Percentiles rank a stretch among this genome's conserved stretches.
phyloP scores from a whole-genome alignment of 371 early-diverging fungal genomes.

The Thermomucor indicae-seudaticae region DNA sequence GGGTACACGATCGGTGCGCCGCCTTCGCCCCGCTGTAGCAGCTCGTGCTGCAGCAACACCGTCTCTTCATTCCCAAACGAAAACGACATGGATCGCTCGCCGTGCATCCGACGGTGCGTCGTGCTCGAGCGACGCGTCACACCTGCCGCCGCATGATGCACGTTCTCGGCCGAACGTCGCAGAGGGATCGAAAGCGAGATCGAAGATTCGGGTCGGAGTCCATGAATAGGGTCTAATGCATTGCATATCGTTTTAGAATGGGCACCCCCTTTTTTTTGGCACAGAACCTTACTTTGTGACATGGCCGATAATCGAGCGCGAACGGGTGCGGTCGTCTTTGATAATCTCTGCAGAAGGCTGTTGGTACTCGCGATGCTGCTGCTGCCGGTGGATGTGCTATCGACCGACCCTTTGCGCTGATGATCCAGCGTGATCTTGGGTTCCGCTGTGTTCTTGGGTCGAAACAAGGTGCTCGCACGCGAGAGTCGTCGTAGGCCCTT shows the following conservation, averaged over 20 bases:
- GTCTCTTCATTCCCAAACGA: slow-evolving; percentile 8
- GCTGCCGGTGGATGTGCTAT: slow-evolving; percentile 1
- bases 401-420: not conserved
- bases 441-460: slow-evolving; percentile 7
- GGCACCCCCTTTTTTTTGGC: not conserved
- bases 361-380: slow-evolving; percentile 2
- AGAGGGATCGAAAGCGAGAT: slow-evolving; percentile 12
- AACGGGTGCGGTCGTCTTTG: slow-evolving; percentile 15
- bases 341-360: slow-evolving; percentile 9
- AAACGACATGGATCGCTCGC: slow-evolving; percentile 12
- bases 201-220: slow-evolving; percentile 12
- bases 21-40: not conserved
- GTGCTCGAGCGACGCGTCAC: not conserved
- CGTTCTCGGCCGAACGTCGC: slow-evolving; percentile 15
- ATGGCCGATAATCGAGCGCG: slow-evolving; percentile 12
- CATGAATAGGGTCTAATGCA: not conserved
- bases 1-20: slow-evolving; percentile 46
- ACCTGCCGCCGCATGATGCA: slow-evolving; percentile 5
- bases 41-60: too few species aligned
- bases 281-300: slow-evolving; percentile 4
- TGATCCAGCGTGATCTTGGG: slow-evolving; percentile 6
- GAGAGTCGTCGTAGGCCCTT: slow-evolving; percentile 8
- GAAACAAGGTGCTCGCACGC: slow-evolving; percentile 13
- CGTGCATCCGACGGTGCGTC: not conserved
- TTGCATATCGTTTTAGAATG: not conserved